Conservation (phyloP, 2,329 filamentous ascomycete genomes). For the Cucurbitaria berberidis region DNA sequence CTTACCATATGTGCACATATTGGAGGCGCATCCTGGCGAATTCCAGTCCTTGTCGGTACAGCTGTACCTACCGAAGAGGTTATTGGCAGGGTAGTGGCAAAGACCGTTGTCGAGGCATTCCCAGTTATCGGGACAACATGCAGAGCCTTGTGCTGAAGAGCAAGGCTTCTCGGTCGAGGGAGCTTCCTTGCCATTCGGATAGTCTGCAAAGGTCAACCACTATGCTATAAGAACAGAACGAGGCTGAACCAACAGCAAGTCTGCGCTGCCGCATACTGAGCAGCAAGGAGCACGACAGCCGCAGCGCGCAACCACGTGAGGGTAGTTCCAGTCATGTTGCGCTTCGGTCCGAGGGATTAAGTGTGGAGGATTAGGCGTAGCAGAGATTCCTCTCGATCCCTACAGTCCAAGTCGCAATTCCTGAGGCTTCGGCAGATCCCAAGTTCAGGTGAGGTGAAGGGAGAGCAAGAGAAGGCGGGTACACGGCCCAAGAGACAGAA, state of each 20-base stretch:
- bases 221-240: neutral
- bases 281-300: slow-evolving; percentile 21
- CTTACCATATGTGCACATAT: slow-evolving; percentile 46
- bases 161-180: slow-evolving; percentile 41
- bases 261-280: slow-evolving; percentile 29
- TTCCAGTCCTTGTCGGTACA: slow-evolving; percentile 47
- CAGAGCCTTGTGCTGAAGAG: slow-evolving; percentile 39
- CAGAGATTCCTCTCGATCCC: slow-evolving; percentile 4
- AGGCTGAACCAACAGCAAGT: slow-evolving; percentile 34
- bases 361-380: neutral
- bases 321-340: slow-evolving; percentile 22
- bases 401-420: slow-evolving; percentile 10
- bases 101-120: slow-evolving; percentile 48
- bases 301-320: slow-evolving; percentile 28
- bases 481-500: neutral
- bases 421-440: slow-evolving; percentile 1
- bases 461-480: neutral
- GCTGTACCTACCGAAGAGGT: slow-evolving; percentile 42
- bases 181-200: slow-evolving; percentile 39
- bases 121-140: slow-evolving; percentile 47
- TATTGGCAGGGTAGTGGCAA: slow-evolving; percentile 36
- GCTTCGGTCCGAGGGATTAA: slow-evolving; percentile 7
- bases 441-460: slow-evolving; percentile 11
- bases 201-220: slow-evolving; percentile 35
- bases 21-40: slow-evolving; percentile 38